phyloP scores from a whole-genome alignment of 768 basidiomycete genomes.

The Collybia sordida region DNA sequence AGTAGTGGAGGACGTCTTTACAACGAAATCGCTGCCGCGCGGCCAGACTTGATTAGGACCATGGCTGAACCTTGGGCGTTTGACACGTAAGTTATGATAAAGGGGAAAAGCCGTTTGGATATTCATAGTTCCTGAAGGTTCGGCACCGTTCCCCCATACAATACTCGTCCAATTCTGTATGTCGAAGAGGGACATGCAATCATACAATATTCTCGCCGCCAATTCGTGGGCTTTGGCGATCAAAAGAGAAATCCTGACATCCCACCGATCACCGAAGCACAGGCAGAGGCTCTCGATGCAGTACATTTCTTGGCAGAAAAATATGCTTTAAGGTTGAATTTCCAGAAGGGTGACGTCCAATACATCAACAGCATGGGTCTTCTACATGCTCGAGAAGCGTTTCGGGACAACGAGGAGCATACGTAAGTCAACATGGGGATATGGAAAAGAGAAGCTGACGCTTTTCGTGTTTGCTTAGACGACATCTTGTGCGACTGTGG shows the following conservation, averaged over 20 bases:
- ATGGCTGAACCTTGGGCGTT: conserved; percentile 43
- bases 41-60: conserved; percentile 42
- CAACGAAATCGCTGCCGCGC: conserved; percentile 44
- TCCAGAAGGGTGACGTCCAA: conserved; percentile 50
- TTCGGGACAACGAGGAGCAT: conserved; percentile 37
- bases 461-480: conserved; percentile 21
- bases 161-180: conserved; percentile 39
- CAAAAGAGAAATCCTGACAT: conserved; percentile 36
- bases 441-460: not conserved
- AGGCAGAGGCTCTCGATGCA: conserved; percentile 46
- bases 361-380: conserved; percentile 47
- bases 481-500: conserved; percentile 46
- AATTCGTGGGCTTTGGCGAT: conserved; percentile 39
- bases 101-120: not conserved
- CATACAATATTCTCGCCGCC: conserved; percentile 46
- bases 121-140: conserved; percentile 24
- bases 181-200: conserved; percentile 37
- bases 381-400: conserved; percentile 44
- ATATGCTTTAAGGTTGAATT: conserved; percentile 40
- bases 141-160: conserved; percentile 34
- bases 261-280: conserved; percentile 46
- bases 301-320: conserved; percentile 45
- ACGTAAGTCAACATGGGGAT: conserved; percentile 27
- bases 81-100: conserved; percentile 28
- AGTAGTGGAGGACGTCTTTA: conserved; percentile 43